Conservation (phyloP, 2,329 filamentous ascomycete species). For the Diplodia mutila region DNA sequence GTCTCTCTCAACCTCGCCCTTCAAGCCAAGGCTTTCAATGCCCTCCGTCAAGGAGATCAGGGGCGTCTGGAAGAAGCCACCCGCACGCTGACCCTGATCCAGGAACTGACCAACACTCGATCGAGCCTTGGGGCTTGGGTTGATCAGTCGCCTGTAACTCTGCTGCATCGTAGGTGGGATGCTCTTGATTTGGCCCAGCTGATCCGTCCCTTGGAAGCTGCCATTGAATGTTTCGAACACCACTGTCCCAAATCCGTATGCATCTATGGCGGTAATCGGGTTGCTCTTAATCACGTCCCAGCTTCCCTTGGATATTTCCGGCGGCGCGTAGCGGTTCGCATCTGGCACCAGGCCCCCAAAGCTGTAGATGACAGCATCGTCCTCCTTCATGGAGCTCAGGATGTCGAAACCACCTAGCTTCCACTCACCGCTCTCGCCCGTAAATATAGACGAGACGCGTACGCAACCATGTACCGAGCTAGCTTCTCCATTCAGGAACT, state of each 20-base stretch:
- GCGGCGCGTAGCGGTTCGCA: slow-evolving; percentile 79
- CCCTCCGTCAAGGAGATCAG: slow-evolving; percentile 91
- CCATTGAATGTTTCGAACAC: slow-evolving; percentile 94
- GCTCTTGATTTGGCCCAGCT: slow-evolving; percentile 81
- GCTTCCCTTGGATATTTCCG: slow-evolving; percentile 82
- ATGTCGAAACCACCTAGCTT: slow-evolving; percentile 93
- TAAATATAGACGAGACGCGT: slow-evolving; percentile 84
- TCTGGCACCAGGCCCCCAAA: slow-evolving; percentile 89
- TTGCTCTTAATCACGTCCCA: slow-evolving; percentile 89
- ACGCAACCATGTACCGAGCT: slow-evolving; percentile 88
- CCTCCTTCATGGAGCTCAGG: slow-evolving; percentile 92
- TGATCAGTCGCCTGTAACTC: slow-evolving; percentile 86
- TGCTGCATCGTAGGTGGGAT: slow-evolving; percentile 87
- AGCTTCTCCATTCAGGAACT: slow-evolving; percentile 95
- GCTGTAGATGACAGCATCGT: slow-evolving; percentile 89
- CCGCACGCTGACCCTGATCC: slow-evolving; percentile 80
- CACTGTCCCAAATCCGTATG: slow-evolving; percentile 82
- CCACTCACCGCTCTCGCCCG: slow-evolving; percentile 96
- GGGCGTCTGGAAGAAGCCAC: slow-evolving; percentile 90
- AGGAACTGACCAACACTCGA: slow-evolving; percentile 84
- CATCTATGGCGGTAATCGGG: slow-evolving; percentile 79
- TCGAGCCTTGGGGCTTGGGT: slow-evolving; percentile 85
- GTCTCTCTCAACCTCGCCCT: slow-evolving; percentile 81
- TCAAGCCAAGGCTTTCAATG: slow-evolving; percentile 89
- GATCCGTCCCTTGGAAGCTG: slow-evolving; percentile 73